Percentiles rank a stretch among this genome's conserved stretches.
Conservation (phyloP, 768 basidiomycete species). For the Porpolomopsis calyptriformis region DNA sequence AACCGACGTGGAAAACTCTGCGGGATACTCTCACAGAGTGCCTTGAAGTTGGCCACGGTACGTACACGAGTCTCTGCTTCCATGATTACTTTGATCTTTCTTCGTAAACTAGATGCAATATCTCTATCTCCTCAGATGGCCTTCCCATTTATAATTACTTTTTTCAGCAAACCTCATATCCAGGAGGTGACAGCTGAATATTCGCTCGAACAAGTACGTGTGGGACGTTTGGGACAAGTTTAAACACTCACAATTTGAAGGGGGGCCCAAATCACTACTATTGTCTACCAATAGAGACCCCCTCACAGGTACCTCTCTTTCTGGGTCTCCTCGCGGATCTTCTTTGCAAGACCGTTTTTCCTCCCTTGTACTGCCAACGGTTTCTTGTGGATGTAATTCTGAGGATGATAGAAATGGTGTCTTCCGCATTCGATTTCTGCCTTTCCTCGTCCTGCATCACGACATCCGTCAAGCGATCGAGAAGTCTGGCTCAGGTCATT, state of each 20-base stretch:
- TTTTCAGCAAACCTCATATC: slow-evolving; percentile 31
- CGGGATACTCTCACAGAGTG: slow-evolving; percentile 31
- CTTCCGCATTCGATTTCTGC: slow-evolving; percentile 33
- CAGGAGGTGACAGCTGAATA: slow-evolving; percentile 21
- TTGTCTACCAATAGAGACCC: slow-evolving; percentile 27
- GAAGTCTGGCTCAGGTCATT: slow-evolving; percentile 32
- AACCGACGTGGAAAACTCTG: slow-evolving; percentile 33
- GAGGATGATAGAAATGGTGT: slow-evolving; percentile 28
- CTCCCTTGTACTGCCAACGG: slow-evolving; percentile 35
- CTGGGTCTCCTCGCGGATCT: slow-evolving; percentile 37
- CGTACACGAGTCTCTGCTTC: slow-evolving; percentile 12
- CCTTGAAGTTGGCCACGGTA: slow-evolving; percentile 32
- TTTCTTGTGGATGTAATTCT: slow-evolving; percentile 41
- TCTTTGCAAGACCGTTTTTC: slow-evolving; percentile 30
- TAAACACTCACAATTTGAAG: too few relatives aligned
- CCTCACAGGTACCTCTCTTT: slow-evolving; percentile 35
- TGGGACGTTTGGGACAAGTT: too few relatives aligned
- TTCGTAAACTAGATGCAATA: slow-evolving; percentile 23
- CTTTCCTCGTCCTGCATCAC: slow-evolving; percentile 29
- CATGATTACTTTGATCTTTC: not conserved
- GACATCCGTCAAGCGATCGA: slow-evolving; percentile 23
- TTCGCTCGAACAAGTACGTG: slow-evolving; percentile 24
- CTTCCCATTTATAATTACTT: slow-evolving; percentile 27
- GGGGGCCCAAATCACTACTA: too few relatives aligned
- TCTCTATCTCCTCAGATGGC: slow-evolving; percentile 24